These are phyloP conservation scores for Lachnellula hyalina DNA, from an alignment of 2,329 filamentous ascomycete species.

Conservation along the genomic window DNA sequence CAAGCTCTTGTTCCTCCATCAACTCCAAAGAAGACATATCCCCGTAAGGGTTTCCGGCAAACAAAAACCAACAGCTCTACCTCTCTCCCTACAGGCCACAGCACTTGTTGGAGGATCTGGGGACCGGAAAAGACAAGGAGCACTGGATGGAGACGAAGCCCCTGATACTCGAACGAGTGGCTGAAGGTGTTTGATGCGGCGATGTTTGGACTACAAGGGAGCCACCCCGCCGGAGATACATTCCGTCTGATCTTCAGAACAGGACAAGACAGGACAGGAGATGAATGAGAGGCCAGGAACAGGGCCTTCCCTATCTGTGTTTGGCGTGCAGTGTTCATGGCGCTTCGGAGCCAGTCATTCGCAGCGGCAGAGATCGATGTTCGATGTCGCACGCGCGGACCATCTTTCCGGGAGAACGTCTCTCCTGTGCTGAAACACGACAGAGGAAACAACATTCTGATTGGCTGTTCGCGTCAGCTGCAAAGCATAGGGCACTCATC, in stretches of 20 bases:
- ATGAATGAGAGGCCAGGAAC: neutral
- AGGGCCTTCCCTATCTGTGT: neutral
- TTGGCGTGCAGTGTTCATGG: neutral
- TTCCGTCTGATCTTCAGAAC: constrained; percentile 4
- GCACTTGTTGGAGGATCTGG: neutral
- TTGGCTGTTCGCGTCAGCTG: neutral
- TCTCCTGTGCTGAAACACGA: neutral
- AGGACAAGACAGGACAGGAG: neutral
- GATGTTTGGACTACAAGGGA: neutral
- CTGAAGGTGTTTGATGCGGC: neutral
- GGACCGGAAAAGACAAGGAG: neutral
- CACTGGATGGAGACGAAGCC: neutral
- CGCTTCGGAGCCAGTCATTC: neutral
- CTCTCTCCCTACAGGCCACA: neutral
- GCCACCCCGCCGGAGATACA: neutral
- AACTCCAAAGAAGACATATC: neutral
- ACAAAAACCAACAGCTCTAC: neutral
- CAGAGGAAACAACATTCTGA: neutral
- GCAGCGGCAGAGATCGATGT: neutral
- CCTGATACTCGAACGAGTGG: constrained; percentile 2
- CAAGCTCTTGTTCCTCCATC: constrained; percentile 5
- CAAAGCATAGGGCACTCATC: neutral
- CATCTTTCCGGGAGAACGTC: neutral
- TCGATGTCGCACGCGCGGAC: too few relatives aligned
- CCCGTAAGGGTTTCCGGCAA: neutral